These are phyloP conservation scores for Brassica juncea DNA, from an alignment of 345 rosid genomes.

Conservation along the genomic window DNA sequence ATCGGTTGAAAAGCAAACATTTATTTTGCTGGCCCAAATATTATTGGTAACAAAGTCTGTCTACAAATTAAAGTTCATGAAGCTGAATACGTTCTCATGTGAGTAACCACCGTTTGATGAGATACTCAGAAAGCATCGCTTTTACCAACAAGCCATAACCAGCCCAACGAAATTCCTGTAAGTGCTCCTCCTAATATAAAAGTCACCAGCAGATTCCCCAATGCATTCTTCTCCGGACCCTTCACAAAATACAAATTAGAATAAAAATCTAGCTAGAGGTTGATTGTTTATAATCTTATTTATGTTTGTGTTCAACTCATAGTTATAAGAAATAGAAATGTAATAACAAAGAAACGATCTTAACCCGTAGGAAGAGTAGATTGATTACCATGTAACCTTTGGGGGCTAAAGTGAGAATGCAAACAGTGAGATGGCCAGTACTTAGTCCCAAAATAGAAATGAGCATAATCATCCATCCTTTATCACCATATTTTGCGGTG, in stretches of 20 bases:
- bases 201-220: constrained; percentile 78
- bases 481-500: constrained; percentile 80
- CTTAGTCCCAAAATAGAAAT: constrained; percentile 68
- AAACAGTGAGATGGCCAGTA: constrained; percentile 81
- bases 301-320: not conserved
- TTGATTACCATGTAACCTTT: constrained; percentile 45
- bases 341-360: not conserved
- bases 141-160: constrained; percentile 84
- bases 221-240: constrained; percentile 43
- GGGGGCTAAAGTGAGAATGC: constrained; percentile 78
- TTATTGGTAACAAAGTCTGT: not conserved
- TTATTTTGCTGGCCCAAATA: not conserved
- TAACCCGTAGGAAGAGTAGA: not conserved
- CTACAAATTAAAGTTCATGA: not conserved
- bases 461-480: constrained; percentile 45
- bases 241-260: constrained; percentile 37
- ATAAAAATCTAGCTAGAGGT: not conserved
- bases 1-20: not conserved
- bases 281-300: not conserved
- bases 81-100: not conserved
- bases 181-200: constrained; percentile 40
- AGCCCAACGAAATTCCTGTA: constrained; percentile 69
- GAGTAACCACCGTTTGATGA: not conserved
- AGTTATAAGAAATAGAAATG: not conserved
- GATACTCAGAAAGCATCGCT: constrained; percentile 44